Conservation (phyloP, 345 rosid species). For the Isatis tinctoria region DNA sequence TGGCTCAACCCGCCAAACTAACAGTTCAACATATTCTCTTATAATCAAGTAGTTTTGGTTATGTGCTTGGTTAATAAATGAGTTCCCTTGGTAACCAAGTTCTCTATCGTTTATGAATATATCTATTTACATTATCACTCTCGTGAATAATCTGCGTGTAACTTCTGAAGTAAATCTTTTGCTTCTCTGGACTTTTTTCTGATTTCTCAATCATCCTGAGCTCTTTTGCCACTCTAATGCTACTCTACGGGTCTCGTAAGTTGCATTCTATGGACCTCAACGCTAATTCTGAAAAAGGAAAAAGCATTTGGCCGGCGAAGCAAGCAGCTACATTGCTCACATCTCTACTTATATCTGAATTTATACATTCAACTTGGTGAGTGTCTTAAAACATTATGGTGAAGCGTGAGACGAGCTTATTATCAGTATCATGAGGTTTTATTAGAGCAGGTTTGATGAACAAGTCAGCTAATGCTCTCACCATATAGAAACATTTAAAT, state of each 20-base stretch:
- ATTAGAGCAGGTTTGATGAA: background rate
- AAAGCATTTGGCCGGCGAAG: conserved; percentile 1
- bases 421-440: background rate
- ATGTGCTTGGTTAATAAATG: too few species aligned
- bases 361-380: conserved; percentile 1
- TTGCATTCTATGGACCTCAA: conserved; percentile 21
- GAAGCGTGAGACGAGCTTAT: conserved; percentile 1
- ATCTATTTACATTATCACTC: too few species aligned
- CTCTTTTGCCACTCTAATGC: conserved; percentile 17
- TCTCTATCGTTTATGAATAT: too few species aligned
- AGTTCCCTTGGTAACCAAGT: too few species aligned
- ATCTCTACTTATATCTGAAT: background rate
- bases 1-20: too few species aligned
- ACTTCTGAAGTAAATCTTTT: too few species aligned
- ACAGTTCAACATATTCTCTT: too few species aligned
- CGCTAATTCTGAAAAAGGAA: conserved; percentile 14
- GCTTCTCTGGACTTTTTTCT: background rate
- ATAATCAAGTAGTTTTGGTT: too few species aligned
- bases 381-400: conserved; percentile 4
- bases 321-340: conserved; percentile 2
- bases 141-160: too few species aligned
- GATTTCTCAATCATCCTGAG: conserved; percentile 7
- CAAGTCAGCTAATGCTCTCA: conserved; percentile 10
- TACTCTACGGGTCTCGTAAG: conserved; percentile 9
- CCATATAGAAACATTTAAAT: background rate